phyloP scores from a whole-genome alignment of 2,329 filamentous ascomycete genomes.

The Biscogniauxia mediterranea region DNA sequence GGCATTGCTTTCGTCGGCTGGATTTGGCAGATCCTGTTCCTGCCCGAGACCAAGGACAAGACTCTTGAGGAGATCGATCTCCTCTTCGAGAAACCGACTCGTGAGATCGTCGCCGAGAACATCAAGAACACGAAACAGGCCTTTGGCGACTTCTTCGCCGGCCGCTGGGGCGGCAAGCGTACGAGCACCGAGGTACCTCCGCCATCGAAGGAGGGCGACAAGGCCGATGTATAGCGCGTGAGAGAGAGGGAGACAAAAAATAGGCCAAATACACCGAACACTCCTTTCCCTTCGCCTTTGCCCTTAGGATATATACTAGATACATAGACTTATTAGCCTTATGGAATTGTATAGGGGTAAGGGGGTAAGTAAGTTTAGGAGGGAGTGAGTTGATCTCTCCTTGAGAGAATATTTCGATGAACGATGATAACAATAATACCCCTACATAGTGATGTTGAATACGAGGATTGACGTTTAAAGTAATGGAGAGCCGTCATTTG shows the following conservation, averaged over 20 bases:
- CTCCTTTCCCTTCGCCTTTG: neutral
- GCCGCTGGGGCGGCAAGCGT: conserved; percentile 10
- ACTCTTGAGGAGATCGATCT: conserved; percentile 69
- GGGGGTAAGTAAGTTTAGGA: too few relatives aligned
- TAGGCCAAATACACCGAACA: neutral
- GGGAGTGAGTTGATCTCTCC: too few relatives aligned
- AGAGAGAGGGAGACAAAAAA: neutral
- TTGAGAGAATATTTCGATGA: neutral
- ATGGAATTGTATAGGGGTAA: too few relatives aligned
- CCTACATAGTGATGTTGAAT: too few relatives aligned
- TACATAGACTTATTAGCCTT: neutral
- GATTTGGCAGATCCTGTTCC: conserved; percentile 72
- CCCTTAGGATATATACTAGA: neutral
- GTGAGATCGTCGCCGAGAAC: conserved; percentile 61
- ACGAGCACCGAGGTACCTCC: neutral
- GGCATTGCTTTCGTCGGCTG: conserved; percentile 69
- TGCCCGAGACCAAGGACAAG: conserved; percentile 72
- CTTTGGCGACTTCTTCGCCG: conserved; percentile 15
- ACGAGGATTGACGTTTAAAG: too few relatives aligned
- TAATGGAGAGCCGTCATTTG: too few relatives aligned
- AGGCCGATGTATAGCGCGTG: neutral
- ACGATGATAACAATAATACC: neutral
- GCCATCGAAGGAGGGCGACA: neutral
- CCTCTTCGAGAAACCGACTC: conserved; percentile 63
- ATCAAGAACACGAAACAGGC: conserved; percentile 30